A percentile compares a stretch with the other conserved stretches of the same genome.
phyloP scores from a whole-genome alignment of 495 filamentous ascomycete genomes.

The Thozetella sp. region DNA sequence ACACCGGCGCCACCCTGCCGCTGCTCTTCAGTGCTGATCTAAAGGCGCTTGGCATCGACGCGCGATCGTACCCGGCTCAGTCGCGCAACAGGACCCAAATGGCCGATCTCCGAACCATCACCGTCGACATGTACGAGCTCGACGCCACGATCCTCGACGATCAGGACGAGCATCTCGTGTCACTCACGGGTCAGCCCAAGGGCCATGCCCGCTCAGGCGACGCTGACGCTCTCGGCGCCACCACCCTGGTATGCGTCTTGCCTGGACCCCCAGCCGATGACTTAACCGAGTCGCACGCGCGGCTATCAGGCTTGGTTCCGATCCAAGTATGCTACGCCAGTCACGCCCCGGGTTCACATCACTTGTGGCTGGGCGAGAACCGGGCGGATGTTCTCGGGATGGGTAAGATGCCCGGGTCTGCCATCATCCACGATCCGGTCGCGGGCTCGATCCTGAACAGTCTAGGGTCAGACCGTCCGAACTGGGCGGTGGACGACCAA shows the following conservation, averaged over 20 bases:
- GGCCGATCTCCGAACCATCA: constrained; percentile 10
- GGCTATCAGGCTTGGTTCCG: constrained; percentile 44
- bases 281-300: constrained; percentile 10
- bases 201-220: constrained; percentile 19
- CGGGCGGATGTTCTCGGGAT: constrained; percentile 45
- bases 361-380: constrained; percentile 41
- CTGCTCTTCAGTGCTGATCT: constrained; percentile 36
- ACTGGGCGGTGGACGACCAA: constrained; percentile 1
- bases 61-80: constrained; percentile 37
- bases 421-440: not conserved
- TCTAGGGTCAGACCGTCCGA: not conserved
- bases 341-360: constrained; percentile 33
- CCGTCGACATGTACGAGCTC: constrained; percentile 40
- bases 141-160: constrained; percentile 28
- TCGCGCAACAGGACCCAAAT: constrained; percentile 19
- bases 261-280: constrained; percentile 11
- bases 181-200: constrained; percentile 12
- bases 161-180: constrained; percentile 17
- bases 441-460: not conserved
- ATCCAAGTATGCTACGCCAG: constrained; percentile 41
- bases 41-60: constrained; percentile 26
- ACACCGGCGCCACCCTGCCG: constrained; percentile 46
- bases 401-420: constrained; percentile 36
- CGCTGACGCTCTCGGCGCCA: constrained; percentile 17
- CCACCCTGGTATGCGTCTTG: constrained; percentile 27